Base-by-base conservation (phyloP, 2,329 filamentous ascomycete genomes). In the Massarina eburnea region DNA sequence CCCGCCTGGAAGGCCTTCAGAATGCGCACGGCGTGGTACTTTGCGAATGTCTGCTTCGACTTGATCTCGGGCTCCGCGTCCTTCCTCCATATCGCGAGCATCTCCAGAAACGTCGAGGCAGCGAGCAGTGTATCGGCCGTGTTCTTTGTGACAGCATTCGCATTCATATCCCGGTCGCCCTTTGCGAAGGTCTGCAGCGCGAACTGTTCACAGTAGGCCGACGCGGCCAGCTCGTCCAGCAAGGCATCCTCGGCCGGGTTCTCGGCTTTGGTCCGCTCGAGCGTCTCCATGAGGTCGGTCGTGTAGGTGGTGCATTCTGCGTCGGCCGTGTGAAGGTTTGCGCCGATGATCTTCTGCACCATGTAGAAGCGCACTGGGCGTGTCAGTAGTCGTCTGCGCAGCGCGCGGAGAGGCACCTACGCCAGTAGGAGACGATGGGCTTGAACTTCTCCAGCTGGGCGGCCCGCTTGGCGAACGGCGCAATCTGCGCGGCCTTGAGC, bases 101-200 rank as follows among this genome's bases (percentile, higher is more conserved):
- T 78, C 57, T 96, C 90, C 62, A 97, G 84, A 69, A 99, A 97
- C 0, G 91, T 95, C 0, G 89, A 86, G 0, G 94, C 89, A 1
- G 95, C 94, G 64, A 91, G 87, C 57, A 97, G 95, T 0, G 91
- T 97, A 65, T 95, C 90, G 48, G 89, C 91, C 0, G 94, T 99
- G 79, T 95, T 88, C 87, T 83, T 85, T 32, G 90, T 91, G 50
- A 89, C 91, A 65, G 87, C 91, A 72, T 94, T 86, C 39, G 88
- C 86, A 47, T 84, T 82, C 62, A 97, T 82, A 0, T 90, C 86
- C 45, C 86, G 83, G 62, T 96, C 89, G 3, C 89, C 92, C 52
- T 90, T 83, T 38, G 86, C 81, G 54, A 99, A 91, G 0, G 91
- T 91, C 62, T 96, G 88, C 54, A 92, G 78, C 0, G 87, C 92